Base-by-base conservation (phyloP, 176 grass and related monocot species). In the Canna indica region DNA sequence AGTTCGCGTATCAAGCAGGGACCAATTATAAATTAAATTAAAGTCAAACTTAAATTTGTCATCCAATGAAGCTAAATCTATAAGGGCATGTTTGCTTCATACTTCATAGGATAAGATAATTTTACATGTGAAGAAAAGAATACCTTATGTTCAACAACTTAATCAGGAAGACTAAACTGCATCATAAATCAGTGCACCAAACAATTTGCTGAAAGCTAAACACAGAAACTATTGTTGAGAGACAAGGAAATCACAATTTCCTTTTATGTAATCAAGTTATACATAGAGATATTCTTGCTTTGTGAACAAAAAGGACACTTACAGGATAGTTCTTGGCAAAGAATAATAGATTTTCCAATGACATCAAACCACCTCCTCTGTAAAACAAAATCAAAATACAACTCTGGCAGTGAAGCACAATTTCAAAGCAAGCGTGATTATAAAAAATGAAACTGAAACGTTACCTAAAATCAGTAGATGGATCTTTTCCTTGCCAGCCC, bases 401-500 rank as follows among this genome's bases (percentile, higher is more conserved):
- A 22, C 20, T 38, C 14, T 25, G 67, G 24, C n/a, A 13, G 20
- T 2, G 36, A 11, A 42, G 4, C 5, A 34, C 29, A 47, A 17
- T 29, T 13, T 22, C 12, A 22, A 25, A 15, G 76, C 30, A 69
- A 31, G 36, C 4, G 14, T 77, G 70, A 42, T 30, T 68, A 3
- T 1, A 58, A 15, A 56, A 47, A 11, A 12, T 8, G 27, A 69
- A 26, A 68, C 5, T 14, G 26, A 22, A 17, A 1, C 33, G 67
- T 14, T 74, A 90, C 93, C 93, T 89, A 71, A 97, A 97, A 83
- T 97, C 93, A 64, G 93, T 96, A n/a, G n/a, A n/a, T n/a, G n/a
- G n/a, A n/a, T n/a, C n/a, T n/a, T n/a, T n/a, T n/a, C n/a, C 93
- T 92, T 97, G 93, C 93, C 93, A 97, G 38, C 93, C 93, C 93